A percentile compares a stretch with the other conserved stretches of the same genome.
These are phyloP conservation scores for Teunomyces funiuensis DNA, from an alignment of 805 yeast species.

Conservation along the genomic window DNA sequence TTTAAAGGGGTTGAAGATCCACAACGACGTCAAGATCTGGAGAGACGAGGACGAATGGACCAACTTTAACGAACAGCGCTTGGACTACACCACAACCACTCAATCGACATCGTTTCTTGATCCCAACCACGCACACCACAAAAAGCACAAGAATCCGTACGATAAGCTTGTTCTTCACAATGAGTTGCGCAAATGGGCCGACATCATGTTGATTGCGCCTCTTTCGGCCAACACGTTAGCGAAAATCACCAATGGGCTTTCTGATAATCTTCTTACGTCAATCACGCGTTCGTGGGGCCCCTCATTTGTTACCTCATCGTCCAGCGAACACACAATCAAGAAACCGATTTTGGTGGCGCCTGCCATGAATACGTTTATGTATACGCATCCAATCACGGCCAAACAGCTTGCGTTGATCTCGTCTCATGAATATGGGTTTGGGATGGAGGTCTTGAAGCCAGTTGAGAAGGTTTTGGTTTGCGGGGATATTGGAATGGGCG, in stretches of 20 bases:
- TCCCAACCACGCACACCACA: slow-evolving; percentile 7
- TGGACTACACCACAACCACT: slow-evolving; percentile 7
- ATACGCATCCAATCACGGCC: slow-evolving; percentile 46
- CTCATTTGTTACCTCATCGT: slow-evolving; percentile 12
- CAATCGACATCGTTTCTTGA: slow-evolving; percentile 8
- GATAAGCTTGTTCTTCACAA: slow-evolving; percentile 42
- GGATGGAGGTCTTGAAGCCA: slow-evolving; percentile 44
- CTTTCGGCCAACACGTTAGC: slow-evolving; percentile 47
- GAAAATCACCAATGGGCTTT: slow-evolving; percentile 43
- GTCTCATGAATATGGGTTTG: slow-evolving; percentile 40
- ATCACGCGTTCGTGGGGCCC: slow-evolving; percentile 46
- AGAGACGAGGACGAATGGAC: slow-evolving; percentile 93
- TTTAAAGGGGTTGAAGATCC: slow-evolving; percentile 54
- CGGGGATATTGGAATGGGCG: slow-evolving; percentile 52
- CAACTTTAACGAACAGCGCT: slow-evolving; percentile 30
- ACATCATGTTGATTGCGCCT: slow-evolving; percentile 46
- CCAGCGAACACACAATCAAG: slow-evolving; percentile 17
- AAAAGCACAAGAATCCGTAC: slow-evolving; percentile 30
- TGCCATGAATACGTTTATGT: slow-evolving; percentile 50
- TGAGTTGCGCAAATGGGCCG: slow-evolving; percentile 49
- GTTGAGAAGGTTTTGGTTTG: slow-evolving; percentile 48
- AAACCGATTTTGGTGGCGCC: slow-evolving; percentile 48
- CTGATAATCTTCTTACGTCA: slow-evolving; percentile 44
- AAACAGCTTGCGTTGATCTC: slow-evolving; percentile 36
- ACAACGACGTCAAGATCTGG: slow-evolving; percentile 82